These are phyloP conservation scores for Apophysomyces sp. DNA, from an alignment of 371 early-diverging fungal genomes.

Conservation along the genomic window DNA sequence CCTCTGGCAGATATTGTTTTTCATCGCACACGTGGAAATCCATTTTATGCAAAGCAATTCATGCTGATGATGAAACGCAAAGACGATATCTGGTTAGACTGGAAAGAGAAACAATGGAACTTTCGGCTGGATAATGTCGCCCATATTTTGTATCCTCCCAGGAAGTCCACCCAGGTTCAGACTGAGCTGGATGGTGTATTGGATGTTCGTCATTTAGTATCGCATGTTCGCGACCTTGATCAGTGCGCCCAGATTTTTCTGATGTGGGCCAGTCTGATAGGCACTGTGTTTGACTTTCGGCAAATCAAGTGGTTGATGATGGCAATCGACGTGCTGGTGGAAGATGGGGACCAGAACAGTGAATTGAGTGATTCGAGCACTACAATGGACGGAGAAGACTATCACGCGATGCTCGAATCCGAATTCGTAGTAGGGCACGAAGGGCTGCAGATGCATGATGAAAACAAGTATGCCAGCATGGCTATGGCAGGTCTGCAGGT, in stretches of 20 bases:
- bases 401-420: neutral
- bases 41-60: slow-evolving; percentile 45
- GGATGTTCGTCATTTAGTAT: slow-evolving; percentile 36
- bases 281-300: slow-evolving; percentile 34
- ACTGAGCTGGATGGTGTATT: slow-evolving; percentile 13
- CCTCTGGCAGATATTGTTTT: slow-evolving; percentile 33
- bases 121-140: slow-evolving; percentile 36
- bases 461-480: slow-evolving; percentile 6
- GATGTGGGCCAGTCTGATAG: slow-evolving; percentile 47
- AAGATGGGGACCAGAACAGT: slow-evolving; percentile 10
- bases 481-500: slow-evolving; percentile 40
- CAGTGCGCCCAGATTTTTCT: slow-evolving; percentile 26
- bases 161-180: neutral
- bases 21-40: slow-evolving; percentile 42
- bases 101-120: slow-evolving; percentile 43
- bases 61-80: slow-evolving; percentile 40
- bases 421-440: neutral
- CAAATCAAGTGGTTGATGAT: slow-evolving; percentile 41
- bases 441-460: slow-evolving; percentile 2
- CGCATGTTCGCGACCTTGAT: slow-evolving; percentile 36
- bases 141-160: slow-evolving; percentile 18
- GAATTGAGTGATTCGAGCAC: slow-evolving; percentile 16
- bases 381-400: neutral
- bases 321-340: slow-evolving; percentile 17
- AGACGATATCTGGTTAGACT: slow-evolving; percentile 45